phyloP scores from a whole-genome alignment of 192 early-diverging fungal species.

The Helicostylum pulchrum region DNA sequence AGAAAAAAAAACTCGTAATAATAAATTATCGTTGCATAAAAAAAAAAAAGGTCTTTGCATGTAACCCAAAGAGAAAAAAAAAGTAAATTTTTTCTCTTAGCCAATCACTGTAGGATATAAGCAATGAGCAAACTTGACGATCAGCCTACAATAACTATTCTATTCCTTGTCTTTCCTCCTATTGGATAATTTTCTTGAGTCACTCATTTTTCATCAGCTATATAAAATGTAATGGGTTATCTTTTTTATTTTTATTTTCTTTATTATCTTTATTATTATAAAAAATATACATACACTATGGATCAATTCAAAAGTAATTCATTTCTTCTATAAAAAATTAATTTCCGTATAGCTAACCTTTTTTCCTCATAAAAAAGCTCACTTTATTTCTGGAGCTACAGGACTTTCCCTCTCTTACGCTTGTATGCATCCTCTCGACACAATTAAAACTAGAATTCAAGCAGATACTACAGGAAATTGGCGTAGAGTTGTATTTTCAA shows the following conservation, averaged over 20 bases:
- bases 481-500: constrained; percentile 47
- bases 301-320: constrained; percentile 14
- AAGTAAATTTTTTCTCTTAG: neutral
- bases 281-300: neutral
- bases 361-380: constrained; percentile 40
- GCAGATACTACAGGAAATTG: constrained; percentile 41
- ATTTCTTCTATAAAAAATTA: neutral
- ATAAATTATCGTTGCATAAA: constrained; percentile 3
- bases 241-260: neutral
- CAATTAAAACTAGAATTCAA: constrained; percentile 71
- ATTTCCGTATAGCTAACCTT: neutral
- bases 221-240: no score
- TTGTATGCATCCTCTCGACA: constrained; percentile 75
- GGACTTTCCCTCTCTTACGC: constrained; percentile 68
- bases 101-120: constrained; percentile 12
- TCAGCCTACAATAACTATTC: constrained; percentile 5
- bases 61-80: neutral
- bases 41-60: neutral
- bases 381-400: constrained; percentile 59
- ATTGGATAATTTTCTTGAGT: constrained; percentile 4
- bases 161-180: neutral
- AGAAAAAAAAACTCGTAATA: neutral
- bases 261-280: neutral
- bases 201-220: neutral
- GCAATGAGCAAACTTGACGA: constrained; percentile 21